Evolutionary conservation across 2,329 filamentous ascomycete genomes (phyloP), one percentile per base, ranked within the genome.

Genomic region (Ploettnerulaceae sp.): DNA sequence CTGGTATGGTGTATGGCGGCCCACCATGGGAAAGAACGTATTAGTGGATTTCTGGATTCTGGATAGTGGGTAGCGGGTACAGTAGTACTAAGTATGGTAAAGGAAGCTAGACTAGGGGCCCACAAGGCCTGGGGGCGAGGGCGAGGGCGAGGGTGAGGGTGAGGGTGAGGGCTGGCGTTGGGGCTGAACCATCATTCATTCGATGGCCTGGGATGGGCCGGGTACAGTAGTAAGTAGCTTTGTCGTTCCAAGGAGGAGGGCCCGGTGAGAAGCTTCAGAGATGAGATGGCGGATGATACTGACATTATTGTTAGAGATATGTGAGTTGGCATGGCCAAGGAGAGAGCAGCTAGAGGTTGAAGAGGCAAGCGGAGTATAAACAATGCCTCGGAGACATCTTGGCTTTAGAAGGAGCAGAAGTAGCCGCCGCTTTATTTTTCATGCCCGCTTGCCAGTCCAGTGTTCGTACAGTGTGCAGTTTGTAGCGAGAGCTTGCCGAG

Each of bases 121-220:
- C n/a, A n/a, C n/a, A n/a, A n/a, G n/a, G n/a, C n/a, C n/a, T n/a
- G n/a, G n/a, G n/a, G n/a, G n/a, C n/a, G n/a, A n/a, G n/a, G n/a
- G n/a, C n/a, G n/a, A n/a, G n/a, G n/a, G n/a, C n/a, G n/a, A n/a
- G n/a, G n/a, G n/a, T n/a, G n/a, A n/a, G n/a, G n/a, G n/a, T n/a
- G n/a, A n/a, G n/a, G n/a, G n/a, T 38, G 47, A 42, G 47, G 51
- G 37, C 48, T 49, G 24, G 52, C 47, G 49, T 47, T 56, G 51
- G 54, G 51, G 45, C 47, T 52, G 54, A 56, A 53, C 41, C 37
- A 49, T 47, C 40, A 33, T 35, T 41, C 33, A n/a, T n/a, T n/a
- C n/a, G 34, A 45, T 26, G 25, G 21, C 25, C 15, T 38, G 37
- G 46, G 33, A n/a, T n/a, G n/a, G n/a, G n/a, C n/a, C n/a, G n/a